These are phyloP conservation scores for Suhomyces sp. DNA, from an alignment of 805 yeast genomes.

Conservation along the genomic window DNA sequence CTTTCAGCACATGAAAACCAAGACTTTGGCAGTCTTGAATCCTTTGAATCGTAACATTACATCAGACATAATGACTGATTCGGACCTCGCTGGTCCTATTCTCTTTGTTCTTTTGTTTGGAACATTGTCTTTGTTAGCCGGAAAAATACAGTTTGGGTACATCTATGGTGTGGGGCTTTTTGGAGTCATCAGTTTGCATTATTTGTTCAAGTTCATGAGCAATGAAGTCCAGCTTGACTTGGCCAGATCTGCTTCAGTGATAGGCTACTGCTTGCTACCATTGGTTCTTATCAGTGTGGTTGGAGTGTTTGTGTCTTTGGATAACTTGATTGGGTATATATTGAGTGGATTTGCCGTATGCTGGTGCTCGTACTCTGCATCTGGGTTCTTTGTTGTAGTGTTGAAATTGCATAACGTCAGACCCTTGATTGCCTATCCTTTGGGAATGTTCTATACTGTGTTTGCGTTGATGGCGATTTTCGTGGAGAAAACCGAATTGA, in stretches of 20 bases:
- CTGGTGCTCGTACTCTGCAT: constrained; percentile 93
- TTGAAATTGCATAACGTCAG: constrained; percentile 82
- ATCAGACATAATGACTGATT: constrained; percentile 75
- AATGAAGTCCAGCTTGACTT: constrained; percentile 53
- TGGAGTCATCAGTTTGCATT: constrained; percentile 83
- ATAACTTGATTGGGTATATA: constrained; percentile 70
- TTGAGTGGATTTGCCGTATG: constrained; percentile 63
- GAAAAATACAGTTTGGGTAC: constrained; percentile 95
- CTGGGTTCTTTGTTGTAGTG: constrained; percentile 87
- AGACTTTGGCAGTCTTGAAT: constrained; percentile 82
- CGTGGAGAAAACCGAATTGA: constrained; percentile 38
- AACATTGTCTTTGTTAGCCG: constrained; percentile 73
- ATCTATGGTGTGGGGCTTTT: constrained; percentile 93
- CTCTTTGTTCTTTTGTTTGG: constrained; percentile 87
- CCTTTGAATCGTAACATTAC: constrained; percentile 63
- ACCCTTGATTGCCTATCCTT: constrained; percentile 88
- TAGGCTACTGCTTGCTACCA: constrained; percentile 93
- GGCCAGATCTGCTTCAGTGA: constrained; percentile 78
- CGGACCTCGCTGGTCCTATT: constrained; percentile 94
- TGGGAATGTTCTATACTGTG: constrained; percentile 85
- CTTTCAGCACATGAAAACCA: constrained; percentile 78
- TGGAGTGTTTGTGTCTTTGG: constrained; percentile 64
- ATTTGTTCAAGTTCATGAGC: constrained; percentile 85
- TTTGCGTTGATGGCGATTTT: constrained; percentile 96
- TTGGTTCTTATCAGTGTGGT: constrained; percentile 73